Percentiles rank a stretch among this genome's conserved stretches.
Evolutionary conservation across 805 yeast species (phyloP).

Genomic region (Blastobotrys parvus): DNA sequence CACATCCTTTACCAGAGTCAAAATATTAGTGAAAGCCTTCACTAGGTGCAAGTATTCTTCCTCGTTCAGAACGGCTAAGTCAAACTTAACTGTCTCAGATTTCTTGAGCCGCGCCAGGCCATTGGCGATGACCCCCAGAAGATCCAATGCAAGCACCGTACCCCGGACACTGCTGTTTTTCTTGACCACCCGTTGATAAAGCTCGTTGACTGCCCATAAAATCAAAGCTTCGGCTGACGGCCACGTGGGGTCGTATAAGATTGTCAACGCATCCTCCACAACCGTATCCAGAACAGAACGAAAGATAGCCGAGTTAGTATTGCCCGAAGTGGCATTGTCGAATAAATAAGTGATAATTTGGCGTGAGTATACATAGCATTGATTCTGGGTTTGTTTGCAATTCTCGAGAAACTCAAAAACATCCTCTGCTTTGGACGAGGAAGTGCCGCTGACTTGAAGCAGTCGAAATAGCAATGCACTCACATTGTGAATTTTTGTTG

Average conservation of each 20-base stretch:
- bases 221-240: conserved; percentile 49
- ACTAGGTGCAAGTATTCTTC: background rate
- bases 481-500: background rate
- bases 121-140: conserved; percentile 54
- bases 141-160: conserved; percentile 49
- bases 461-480: conserved; percentile 1
- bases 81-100: background rate
- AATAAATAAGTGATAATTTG: background rate
- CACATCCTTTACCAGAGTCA: background rate
- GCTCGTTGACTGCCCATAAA: conserved; percentile 4
- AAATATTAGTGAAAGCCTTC: background rate
- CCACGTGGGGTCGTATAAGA: conserved; percentile 53
- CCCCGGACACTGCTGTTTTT: conserved; percentile 16
- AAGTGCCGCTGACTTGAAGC: background rate
- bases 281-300: conserved; percentile 40
- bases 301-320: background rate
- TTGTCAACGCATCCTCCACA: conserved; percentile 45
- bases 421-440: background rate
- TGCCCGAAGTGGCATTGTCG: background rate
- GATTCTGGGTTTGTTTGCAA: background rate
- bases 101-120: conserved; percentile 25
- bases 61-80: background rate
- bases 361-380: background rate
- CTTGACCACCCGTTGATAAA: background rate
- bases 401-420: background rate